phyloP scores from a whole-genome alignment of 305 asterid species.

The Nicotiana rustica region DNA sequence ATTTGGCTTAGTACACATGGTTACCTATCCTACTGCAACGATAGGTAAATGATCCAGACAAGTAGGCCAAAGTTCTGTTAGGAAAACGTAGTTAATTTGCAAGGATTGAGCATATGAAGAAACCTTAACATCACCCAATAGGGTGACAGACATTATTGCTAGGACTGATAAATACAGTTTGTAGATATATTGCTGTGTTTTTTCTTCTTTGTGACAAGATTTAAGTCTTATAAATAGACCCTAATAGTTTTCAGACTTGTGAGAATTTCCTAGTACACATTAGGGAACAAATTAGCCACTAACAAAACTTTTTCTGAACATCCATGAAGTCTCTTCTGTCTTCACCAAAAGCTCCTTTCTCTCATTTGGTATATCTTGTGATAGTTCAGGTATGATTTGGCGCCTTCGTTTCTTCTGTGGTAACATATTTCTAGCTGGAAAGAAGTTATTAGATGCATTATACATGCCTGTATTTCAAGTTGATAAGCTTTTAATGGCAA shows the following conservation, averaged over 20 bases:
- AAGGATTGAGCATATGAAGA: neutral
- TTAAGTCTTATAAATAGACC: neutral
- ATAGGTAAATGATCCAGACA: conserved; percentile 11
- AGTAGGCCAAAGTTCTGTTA: neutral
- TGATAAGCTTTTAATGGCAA: neutral
- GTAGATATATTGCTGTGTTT: neutral
- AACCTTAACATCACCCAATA: conserved; percentile 1
- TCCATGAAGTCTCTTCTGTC: neutral
- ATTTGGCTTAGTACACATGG: conserved; percentile 20
- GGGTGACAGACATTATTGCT: neutral
- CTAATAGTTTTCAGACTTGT: neutral
- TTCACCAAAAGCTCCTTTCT: neutral
- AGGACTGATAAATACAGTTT: neutral
- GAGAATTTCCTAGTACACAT: neutral
- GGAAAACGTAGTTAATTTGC: conserved; percentile 11
- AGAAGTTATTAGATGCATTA: neutral
- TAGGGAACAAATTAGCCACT: conserved; percentile 23
- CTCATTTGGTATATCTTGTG: neutral
- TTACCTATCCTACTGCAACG: neutral
- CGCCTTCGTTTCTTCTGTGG: conserved; percentile 6
- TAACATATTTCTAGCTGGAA: conserved; percentile 9
- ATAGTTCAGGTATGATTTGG: conserved; percentile 4
- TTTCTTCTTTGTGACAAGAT: neutral
- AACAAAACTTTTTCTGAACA: neutral
- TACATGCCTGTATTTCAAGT: neutral